Conservation (phyloP, 139 green algal genomes). For the Picochlorum sp. region DNA sequence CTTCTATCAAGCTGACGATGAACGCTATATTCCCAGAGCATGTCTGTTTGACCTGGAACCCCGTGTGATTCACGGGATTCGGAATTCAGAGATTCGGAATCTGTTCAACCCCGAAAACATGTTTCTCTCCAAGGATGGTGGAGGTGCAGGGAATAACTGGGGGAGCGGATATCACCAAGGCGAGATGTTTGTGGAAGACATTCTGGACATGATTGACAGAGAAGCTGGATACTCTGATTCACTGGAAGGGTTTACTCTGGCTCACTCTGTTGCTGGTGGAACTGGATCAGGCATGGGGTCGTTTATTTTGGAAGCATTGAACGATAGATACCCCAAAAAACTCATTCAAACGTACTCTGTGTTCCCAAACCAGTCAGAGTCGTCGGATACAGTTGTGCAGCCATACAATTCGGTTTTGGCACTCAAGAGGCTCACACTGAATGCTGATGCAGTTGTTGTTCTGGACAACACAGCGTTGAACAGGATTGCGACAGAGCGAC, state of each 20-base stretch:
- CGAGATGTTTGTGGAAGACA: slow-evolving; percentile 79
- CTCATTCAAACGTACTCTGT: slow-evolving; percentile 92
- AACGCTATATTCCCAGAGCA: slow-evolving; percentile 93
- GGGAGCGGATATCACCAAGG: slow-evolving; percentile 88
- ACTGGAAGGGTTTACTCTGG: slow-evolving; percentile 95
- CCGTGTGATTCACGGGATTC: slow-evolving; percentile 93
- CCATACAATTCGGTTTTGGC: slow-evolving; percentile 98
- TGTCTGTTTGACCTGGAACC: slow-evolving; percentile 96
- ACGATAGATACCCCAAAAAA: slow-evolving; percentile 91
- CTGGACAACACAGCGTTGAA: slow-evolving; percentile 84
- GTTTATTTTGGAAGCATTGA: slow-evolving; percentile 94
- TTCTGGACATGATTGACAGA: slow-evolving; percentile 98
- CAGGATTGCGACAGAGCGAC: slow-evolving; percentile 58
- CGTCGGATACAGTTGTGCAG: slow-evolving; percentile 94
- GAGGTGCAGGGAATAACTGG: slow-evolving; percentile 99
- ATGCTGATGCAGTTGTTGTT: slow-evolving; percentile 79
- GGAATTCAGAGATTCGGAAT: slow-evolving; percentile 83
- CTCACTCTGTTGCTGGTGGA: slow-evolving; percentile 94
- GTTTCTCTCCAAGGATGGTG: slow-evolving; percentile 86
- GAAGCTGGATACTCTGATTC: slow-evolving; percentile 95
- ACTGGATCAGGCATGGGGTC: slow-evolving; percentile 94
- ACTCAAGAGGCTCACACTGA: slow-evolving; percentile 88
- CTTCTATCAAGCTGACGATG: slow-evolving; percentile 99
- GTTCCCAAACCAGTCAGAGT: slow-evolving; percentile 97
- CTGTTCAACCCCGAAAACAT: slow-evolving; percentile 99